A percentile compares a stretch with the other conserved stretches of the same genome.
Conservation (phyloP, 2,329 filamentous ascomycete genomes). For the Alternaria dauci region DNA sequence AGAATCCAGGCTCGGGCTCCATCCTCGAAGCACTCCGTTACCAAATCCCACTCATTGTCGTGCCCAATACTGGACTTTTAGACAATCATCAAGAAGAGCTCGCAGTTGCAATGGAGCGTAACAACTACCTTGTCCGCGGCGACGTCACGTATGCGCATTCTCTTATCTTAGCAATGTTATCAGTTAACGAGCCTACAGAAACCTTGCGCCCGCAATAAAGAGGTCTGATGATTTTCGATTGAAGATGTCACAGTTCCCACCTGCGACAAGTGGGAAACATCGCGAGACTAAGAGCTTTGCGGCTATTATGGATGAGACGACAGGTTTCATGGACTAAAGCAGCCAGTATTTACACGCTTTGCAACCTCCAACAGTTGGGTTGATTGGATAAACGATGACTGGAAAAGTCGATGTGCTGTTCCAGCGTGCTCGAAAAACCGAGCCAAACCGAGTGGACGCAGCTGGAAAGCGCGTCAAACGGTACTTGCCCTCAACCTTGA, state of each 20-base stretch:
- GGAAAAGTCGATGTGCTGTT: neutral
- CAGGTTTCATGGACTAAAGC: constrained; percentile 44
- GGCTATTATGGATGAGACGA: constrained; percentile 48
- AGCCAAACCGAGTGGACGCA: neutral
- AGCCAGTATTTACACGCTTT: fast-evolving
- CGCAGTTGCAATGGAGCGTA: constrained; percentile 74
- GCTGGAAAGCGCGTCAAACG: neutral
- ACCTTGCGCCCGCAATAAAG: constrained; percentile 57
- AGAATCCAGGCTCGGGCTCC: constrained; percentile 80
- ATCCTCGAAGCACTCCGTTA: constrained; percentile 83
- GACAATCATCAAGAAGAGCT: constrained; percentile 93
- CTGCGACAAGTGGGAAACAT: constrained; percentile 46
- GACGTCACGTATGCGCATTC: constrained; percentile 65
- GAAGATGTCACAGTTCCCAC: constrained; percentile 47
- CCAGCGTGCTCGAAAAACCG: neutral
- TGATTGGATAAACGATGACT: neutral
- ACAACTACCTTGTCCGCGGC: constrained; percentile 80
- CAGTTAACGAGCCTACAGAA: constrained; percentile 42
- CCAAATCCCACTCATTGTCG: constrained; percentile 81
- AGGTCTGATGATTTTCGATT: constrained; percentile 56
- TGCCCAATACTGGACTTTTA: constrained; percentile 82
- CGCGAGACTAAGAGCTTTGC: constrained; percentile 48
- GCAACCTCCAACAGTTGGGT: neutral
- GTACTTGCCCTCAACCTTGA: neutral
- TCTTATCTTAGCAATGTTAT: neutral